Percentiles rank a stretch among this genome's conserved stretches.
These are phyloP conservation scores for Rhododendron henanense DNA, from an alignment of 148 eudicot species.

Conservation along the genomic window DNA sequence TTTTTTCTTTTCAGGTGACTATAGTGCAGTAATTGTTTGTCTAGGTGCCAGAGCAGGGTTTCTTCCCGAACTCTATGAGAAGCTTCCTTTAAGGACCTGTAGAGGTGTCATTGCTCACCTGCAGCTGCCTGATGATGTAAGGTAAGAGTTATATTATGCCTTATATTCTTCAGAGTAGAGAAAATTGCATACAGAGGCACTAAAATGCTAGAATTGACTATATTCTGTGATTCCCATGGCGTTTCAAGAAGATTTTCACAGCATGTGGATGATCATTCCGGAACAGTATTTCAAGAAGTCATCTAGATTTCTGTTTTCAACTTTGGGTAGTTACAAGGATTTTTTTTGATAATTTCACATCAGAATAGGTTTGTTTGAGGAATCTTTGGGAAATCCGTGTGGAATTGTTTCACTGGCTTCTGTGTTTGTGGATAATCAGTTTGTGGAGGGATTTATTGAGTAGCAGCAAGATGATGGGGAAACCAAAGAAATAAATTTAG, in stretches of 20 bases:
- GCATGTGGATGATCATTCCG: background rate
- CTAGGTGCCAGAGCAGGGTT: conserved; percentile 75
- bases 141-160: conserved; percentile 35
- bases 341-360: background rate
- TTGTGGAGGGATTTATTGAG: background rate
- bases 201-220: background rate
- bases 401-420: background rate
- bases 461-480: background rate
- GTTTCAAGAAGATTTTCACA: background rate
- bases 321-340: background rate
- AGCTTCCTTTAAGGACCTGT: conserved; percentile 85
- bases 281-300: background rate
- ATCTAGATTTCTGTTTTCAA: background rate
- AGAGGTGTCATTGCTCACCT: conserved; percentile 83
- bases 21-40: conserved; percentile 80
- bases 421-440: background rate
- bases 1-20: conserved; percentile 47
- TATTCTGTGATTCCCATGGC: background rate
- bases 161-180: background rate
- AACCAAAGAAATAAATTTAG: background rate
- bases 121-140: conserved; percentile 48
- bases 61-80: conserved; percentile 78
- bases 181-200: background rate
- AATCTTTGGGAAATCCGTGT: background rate
- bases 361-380: background rate